Evolutionary conservation across 768 basidiomycete genomes (phyloP), one percentile per base, ranked within the genome.

Genomic region (Panellus pusillus): DNA sequence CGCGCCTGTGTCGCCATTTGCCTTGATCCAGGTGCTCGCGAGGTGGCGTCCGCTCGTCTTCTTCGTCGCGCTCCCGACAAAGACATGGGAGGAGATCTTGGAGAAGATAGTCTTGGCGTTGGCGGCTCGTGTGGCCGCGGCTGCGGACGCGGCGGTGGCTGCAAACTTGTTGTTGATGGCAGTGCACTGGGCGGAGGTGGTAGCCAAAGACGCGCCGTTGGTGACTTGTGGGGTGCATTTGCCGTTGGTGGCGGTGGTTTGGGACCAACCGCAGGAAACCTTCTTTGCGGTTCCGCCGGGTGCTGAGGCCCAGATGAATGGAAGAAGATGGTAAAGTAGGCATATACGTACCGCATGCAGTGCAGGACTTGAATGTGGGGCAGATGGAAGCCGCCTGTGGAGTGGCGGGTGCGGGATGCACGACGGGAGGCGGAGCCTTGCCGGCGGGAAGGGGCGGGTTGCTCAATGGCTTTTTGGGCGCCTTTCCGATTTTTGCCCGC

Each of bases 201-300:
- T 47, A 19, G 46, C 46, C 24, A 47, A 35, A 18, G 46, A 47
- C 15, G 46, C 35, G 35, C 46, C 46, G 36, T 47, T 47, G 17
- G 31, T 47, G 46, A 47, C 46, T 6, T 24, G 2, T 6, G 24
- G 24, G 24, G 6, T 24, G 24, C 24, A 24, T 6, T 24, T 24
- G 46, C 46, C 46, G 37, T 47, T 47, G 18, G 46, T 47, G 11
- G 46, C 47, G 37, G 47, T 48, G 27, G 47, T 40, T 39, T 48
- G 37, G 27, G 47, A 48, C 38, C 47, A 40, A 19, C 47, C 47
- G 38, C 46, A 47, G 20, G 37, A 36, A 6, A 39, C 46, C 38
- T 39, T 47, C 46, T 47, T 47, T 38, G 36, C 19, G 35, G 35
- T 45, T 35, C 44, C 44, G 31, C 44, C 44, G 31, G 44, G 44